Base-by-base conservation (phyloP, 164 flowering plant species). In the Magnolia changhungtana region DNA sequence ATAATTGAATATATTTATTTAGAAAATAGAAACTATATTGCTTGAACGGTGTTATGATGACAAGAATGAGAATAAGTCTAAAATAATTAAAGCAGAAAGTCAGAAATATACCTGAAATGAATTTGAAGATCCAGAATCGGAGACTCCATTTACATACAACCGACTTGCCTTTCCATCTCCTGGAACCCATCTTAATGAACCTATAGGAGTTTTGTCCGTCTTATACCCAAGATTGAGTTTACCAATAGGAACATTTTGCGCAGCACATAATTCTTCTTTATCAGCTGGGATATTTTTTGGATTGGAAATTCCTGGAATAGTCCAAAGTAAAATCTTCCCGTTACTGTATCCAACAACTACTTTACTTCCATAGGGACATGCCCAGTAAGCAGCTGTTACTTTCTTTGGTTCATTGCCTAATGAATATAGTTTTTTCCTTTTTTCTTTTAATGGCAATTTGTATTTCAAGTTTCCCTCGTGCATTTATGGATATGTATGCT, bases 311-410 rank as follows among this genome's bases (percentile, higher is more conserved):
- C 82, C 61, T 29, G 88, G 89, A 75, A 93, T 75, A 31, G 82
- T 79, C 94, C 94, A 92, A 16, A 93, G 73, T 61, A 83, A 81
- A 68, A 95, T 88, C 69, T 95, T 98, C 27, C 98, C 98, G 67
- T 82, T 90, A 82, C 81, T 85, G 77, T 91, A 93, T 8, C 98
- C 98, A 76, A 90, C 83, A 78, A 79, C 92, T 63, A 89, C 87
- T 88, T 90, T 95, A 84, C 91, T 90, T 75, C 98, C 98, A 81
- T 77, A 78, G 16, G 91, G 95, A 80, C 98, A 95, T 58, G 86
- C 91, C 97, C 98, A 93, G 76, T 94, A 90, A 73, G 95, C 96
- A 77, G 95, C 84, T 73, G 97, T 90, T 74, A 86, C 98, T 81
- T 86, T 84, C 81, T 84, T 95, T 50, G 84, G 63, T 76, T 91